Base-by-base conservation (phyloP, 2,329 filamentous ascomycete genomes). In the Exserohilum turcica region DNA sequence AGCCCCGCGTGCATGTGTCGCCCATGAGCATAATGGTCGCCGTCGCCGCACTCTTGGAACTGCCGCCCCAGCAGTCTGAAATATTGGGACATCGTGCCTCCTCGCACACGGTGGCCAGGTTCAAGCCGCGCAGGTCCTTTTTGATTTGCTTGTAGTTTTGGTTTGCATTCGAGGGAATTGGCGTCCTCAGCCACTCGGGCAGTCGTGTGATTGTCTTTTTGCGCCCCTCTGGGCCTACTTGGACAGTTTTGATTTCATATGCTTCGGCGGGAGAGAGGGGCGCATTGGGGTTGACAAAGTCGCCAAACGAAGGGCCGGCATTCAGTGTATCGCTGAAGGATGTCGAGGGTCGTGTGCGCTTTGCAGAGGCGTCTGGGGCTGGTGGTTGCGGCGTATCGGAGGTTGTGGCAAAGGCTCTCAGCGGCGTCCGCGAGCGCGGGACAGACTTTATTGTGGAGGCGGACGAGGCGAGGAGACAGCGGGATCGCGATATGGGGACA, bases 1-100 rank as follows among this genome's bases (percentile, higher is more conserved):
- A 99, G 15, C 93, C 94, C 55, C 94, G 85, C 15, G 94, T 99
- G 77, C 94, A 99, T 7, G 93, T 97, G 75, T 99, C 94, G 60
- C 94, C 94, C 92, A 97, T 97, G 42, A 99, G 80, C 94, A 99
- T 99, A 76, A 99, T 97, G 9, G 94, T 99, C 2, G 94, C 94
- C 28, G 94, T 99, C 4, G 94, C 94, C 21, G 91, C 88, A 61
- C 86, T 88, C 79, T 96, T 96, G 74, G 89, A 86, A 71, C 82
- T 86, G 29, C 94, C 94, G 57, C 94, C 94, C 94, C 94, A 99
- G 80, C 94, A 99, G 74, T 97, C 93, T 59, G 89, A 92, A 56
- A 99, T 96, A 76, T 99, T 99, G 56, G 94, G 94, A 76, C 94
- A 99, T 61, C 92, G 86, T 1, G 94, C 94, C 79, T 99, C 94